Evolutionary conservation across 305 asterid species (phyloP), one percentile per base, ranked within the genome.

Genomic region (Fraxinus velutina): DNA sequence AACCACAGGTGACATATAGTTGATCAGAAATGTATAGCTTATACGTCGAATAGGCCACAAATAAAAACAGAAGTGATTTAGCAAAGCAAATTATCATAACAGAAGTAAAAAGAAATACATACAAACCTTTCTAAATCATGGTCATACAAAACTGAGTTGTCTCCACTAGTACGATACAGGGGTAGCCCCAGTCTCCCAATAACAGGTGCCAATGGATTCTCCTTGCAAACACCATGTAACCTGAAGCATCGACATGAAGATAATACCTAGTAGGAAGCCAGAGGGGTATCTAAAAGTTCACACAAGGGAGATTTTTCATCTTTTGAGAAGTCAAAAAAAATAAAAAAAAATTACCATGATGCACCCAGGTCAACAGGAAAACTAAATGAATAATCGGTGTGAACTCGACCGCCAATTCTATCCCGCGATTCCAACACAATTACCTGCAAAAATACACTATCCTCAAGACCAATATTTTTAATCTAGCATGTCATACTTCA

Each of bases 311-410:
- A 44, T 44, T 44, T 12, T 12, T 2, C 15, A 36, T 50, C 62
- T 50, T 50, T 50, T 50, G 70, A 37, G 71, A 62, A 37, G 32
- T 0, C 9, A 39, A 77, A 62, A 34, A 24, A 4, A 80, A 27
- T 27, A 9, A 0, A 39, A 39, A 7, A 37, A 9, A 39, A 13
- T 79, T 89, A 89, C 93, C 95, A 94, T 83, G 98, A 94, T 84
- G 98, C 98, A 78, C 98, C 98, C 88, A 94, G 85, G 86, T 94
- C 98, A 80, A 94, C 91, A 77, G 98, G 98, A 88, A 94, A 94
- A 82, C 96, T 97, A 86, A 92, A 92, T 42, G 98, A 90, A 82
- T 92, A 92, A 81, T 94, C 91, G 6, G 98, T 94, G 78, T 92
- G 97, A 44, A 93, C 97, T 77, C 98, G 96, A 76, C 98, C 98